These are phyloP conservation scores for Saccharomycopsis olivae DNA, from an alignment of 805 yeast species.

Conservation along the genomic window DNA sequence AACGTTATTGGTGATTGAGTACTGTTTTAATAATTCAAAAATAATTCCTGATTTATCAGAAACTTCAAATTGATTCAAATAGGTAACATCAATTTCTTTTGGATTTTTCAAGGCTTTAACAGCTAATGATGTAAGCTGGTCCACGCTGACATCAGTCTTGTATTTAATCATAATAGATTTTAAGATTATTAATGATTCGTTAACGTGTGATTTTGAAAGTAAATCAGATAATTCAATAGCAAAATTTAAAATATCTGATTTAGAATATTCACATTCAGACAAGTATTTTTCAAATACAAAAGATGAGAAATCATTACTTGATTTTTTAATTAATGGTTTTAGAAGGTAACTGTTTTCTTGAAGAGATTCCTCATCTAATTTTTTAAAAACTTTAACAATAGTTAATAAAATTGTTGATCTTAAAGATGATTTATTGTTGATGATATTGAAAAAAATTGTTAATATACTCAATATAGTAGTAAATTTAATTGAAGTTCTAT, in stretches of 20 bases:
- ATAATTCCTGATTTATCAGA: background rate
- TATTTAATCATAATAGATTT: slow-evolving; percentile 10
- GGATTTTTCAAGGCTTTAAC: slow-evolving; percentile 10
- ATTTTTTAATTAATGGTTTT: slow-evolving; percentile 11
- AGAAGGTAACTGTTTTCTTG: slow-evolving; percentile 13
- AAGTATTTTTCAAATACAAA: slow-evolving; percentile 15
- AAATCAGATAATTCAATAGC: slow-evolving; percentile 12
- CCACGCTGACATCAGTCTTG: background rate
- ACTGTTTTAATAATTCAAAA: slow-evolving; percentile 4
- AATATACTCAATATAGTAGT: slow-evolving; percentile 15
- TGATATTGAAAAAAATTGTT: slow-evolving; percentile 16
- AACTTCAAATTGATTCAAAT: slow-evolving; percentile 8
- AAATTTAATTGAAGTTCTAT: slow-evolving; percentile 12
- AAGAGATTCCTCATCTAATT: slow-evolving; percentile 12
- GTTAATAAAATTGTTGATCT: slow-evolving; percentile 11
- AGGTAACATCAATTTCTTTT: slow-evolving; percentile 16
- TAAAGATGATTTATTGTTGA: slow-evolving; percentile 6
- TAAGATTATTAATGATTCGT: slow-evolving; percentile 10
- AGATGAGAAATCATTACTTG: slow-evolving; percentile 1
- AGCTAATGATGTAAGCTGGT: slow-evolving; percentile 3
- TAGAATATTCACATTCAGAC: slow-evolving; percentile 1
- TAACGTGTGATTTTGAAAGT: slow-evolving; percentile 1
- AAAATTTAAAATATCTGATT: slow-evolving; percentile 6
- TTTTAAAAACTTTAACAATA: slow-evolving; percentile 11
- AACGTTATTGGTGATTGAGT: slow-evolving; percentile 12